Evolutionary conservation across 768 basidiomycete species (phyloP).

Genomic region (Neoboletus brunneissimus): DNA sequence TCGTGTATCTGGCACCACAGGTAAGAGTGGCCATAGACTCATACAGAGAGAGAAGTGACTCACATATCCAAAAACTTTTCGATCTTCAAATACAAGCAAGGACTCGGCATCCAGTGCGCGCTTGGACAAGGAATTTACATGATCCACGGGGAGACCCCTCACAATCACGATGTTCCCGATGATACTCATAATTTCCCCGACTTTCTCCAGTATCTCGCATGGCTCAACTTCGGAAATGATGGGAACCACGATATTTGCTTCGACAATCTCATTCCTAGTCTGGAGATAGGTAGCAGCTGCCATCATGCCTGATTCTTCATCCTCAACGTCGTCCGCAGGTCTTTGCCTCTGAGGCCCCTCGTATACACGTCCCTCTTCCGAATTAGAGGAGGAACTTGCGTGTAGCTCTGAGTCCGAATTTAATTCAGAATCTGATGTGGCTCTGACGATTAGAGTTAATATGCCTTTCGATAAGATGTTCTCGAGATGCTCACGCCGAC

Average conservation of each 20-base stretch:
- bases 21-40: slow-evolving; percentile 14
- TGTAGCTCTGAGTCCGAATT: slow-evolving; percentile 35
- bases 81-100: slow-evolving; percentile 84
- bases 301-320: slow-evolving; percentile 47
- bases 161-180: slow-evolving; percentile 73
- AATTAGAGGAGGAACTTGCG: slow-evolving; percentile 19
- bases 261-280: slow-evolving; percentile 69
- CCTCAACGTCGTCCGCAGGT: slow-evolving; percentile 39
- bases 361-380: slow-evolving; percentile 16
- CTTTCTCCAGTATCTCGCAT: slow-evolving; percentile 66
- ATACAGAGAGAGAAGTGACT: slow-evolving; percentile 31
- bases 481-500: slow-evolving; percentile 20
- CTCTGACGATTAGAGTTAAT: slow-evolving; percentile 26
- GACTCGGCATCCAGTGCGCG: slow-evolving; percentile 85
- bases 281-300: slow-evolving; percentile 46
- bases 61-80: slow-evolving; percentile 88
- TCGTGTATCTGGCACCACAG: slow-evolving; percentile 67
- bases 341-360: slow-evolving; percentile 5
- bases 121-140: slow-evolving; percentile 47
- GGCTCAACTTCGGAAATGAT: slow-evolving; percentile 58
- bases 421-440: slow-evolving; percentile 35
- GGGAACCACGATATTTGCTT: slow-evolving; percentile 59
- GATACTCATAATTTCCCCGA: slow-evolving; percentile 77
- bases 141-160: slow-evolving; percentile 51
- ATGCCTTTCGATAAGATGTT: slow-evolving; percentile 1